Evolutionary conservation across 2,329 filamentous ascomycete genomes (phyloP), one percentile per base, ranked within the genome.

Genomic region (Trichoderma breve): DNA sequence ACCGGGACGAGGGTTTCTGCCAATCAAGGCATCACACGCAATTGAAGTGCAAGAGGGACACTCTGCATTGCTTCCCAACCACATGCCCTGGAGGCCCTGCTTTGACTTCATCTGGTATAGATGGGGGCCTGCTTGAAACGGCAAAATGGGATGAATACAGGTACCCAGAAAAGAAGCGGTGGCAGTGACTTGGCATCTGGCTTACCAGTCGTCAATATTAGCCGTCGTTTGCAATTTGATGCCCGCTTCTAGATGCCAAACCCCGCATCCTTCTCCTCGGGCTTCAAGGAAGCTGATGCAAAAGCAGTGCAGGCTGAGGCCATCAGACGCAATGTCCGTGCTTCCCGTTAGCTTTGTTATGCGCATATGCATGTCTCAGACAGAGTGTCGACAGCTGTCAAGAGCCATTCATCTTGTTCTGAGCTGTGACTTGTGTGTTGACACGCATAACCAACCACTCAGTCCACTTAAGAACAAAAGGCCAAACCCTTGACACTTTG

Each of bases 1-100:
- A 43, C 36, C 32, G 8, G 34, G 68, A 34, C 39, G 7, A 36
- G 32, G 21, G 4, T 65, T 51, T 51, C 69, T 72, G 71, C 71
- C 71, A 72, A 72, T 72, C 64, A 72, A 55, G 57, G 18, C 55
- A n/a, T 62, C 64, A 57, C 71, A 72, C 71, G 71, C 63, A 67
- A 55, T 61, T 53, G 28, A 67, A 2, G 14, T 43, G 26, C 53
- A 32, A 32, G 26, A 69, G 51, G 8, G 60, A 61, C 68, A 15
- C 55, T 62, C 55, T 67, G 39, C 55, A 67, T 67, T 71, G 68
- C 68, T 34, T 71, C 68, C 61, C 68, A 63, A 71, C 34, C 47
- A 36, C 36, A 67, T 34, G 64, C 64, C 24, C n/a, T 36, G 32
- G 26, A 47, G n/a, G 39, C 21, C 39, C 18, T 62, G 39, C n/a